Evolutionary conservation across 345 rosid genomes (phyloP).

Genomic region (Syzygium aromaticum): DNA sequence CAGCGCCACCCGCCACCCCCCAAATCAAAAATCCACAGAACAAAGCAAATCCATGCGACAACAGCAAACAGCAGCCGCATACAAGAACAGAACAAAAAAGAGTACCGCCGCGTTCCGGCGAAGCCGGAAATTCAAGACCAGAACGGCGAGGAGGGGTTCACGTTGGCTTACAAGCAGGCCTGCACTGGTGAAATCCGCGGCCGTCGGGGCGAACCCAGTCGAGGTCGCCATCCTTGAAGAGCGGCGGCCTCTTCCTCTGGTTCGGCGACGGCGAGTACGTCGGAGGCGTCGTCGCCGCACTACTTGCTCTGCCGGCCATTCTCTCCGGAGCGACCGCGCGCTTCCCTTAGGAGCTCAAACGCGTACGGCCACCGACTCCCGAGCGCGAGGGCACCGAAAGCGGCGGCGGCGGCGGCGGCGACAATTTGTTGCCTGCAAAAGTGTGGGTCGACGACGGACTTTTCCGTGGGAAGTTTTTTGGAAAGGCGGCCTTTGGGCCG

Average conservation of each 20-base stretch:
- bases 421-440: not conserved
- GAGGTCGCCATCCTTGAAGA: constrained; percentile 41
- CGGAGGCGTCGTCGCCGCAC: constrained; percentile 25
- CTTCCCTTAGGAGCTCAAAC: not conserved
- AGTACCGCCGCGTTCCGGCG: not conserved
- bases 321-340: not conserved
- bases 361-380: not conserved
- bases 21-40: not conserved
- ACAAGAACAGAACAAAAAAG: not conserved
- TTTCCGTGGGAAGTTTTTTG: not conserved
- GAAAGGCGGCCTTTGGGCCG: not conserved
- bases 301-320: constrained; percentile 45
- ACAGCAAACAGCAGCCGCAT: not conserved
- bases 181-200: constrained; percentile 82
- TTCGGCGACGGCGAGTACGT: constrained; percentile 56
- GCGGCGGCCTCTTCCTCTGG: constrained; percentile 29
- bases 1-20: not conserved
- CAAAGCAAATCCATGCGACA: not conserved
- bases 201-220: constrained; percentile 94
- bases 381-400: not conserved
- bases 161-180: constrained; percentile 65
- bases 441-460: not conserved
- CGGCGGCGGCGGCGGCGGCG: not conserved
- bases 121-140: not conserved
- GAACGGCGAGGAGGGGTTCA: not conserved